These are phyloP conservation scores for Arthrobotrys sinensis DNA, from an alignment of 2,329 filamentous ascomycete species.

Conservation along the genomic window DNA sequence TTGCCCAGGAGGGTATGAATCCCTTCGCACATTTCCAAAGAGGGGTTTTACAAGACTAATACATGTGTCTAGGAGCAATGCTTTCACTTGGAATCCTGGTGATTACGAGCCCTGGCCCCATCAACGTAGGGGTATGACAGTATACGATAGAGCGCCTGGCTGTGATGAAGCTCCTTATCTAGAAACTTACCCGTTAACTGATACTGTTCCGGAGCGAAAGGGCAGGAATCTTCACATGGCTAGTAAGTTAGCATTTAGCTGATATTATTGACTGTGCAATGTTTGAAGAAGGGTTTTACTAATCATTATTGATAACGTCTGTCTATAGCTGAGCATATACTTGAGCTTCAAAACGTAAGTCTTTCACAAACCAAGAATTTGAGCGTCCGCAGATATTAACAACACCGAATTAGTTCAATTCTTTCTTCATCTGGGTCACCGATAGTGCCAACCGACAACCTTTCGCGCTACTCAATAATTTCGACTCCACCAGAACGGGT, in stretches of 20 bases:
- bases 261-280: constrained; percentile 12
- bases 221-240: constrained; percentile 25
- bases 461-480: constrained; percentile 43
- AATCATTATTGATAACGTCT: constrained; percentile 17
- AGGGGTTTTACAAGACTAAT: constrained; percentile 22
- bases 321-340: constrained; percentile 32
- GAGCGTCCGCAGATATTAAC: constrained; percentile 33
- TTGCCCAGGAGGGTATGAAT: constrained; percentile 7
- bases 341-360: constrained; percentile 42
- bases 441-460: constrained; percentile 22
- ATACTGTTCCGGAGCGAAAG: constrained; percentile 19
- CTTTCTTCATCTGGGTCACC: constrained; percentile 39
- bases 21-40: constrained; percentile 10
- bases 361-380: constrained; percentile 11
- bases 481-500: background rate
- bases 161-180: constrained; percentile 39
- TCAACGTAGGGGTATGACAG: constrained; percentile 45
- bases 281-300: constrained; percentile 9
- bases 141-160: constrained; percentile 31
- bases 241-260: constrained; percentile 25
- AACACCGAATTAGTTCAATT: constrained; percentile 34
- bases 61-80: background rate
- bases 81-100: constrained; percentile 26
- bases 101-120: constrained; percentile 18
- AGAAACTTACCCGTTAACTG: constrained; percentile 33